Conservation (phyloP, 2,329 filamentous ascomycete species). For the Fusarium sp. region DNA sequence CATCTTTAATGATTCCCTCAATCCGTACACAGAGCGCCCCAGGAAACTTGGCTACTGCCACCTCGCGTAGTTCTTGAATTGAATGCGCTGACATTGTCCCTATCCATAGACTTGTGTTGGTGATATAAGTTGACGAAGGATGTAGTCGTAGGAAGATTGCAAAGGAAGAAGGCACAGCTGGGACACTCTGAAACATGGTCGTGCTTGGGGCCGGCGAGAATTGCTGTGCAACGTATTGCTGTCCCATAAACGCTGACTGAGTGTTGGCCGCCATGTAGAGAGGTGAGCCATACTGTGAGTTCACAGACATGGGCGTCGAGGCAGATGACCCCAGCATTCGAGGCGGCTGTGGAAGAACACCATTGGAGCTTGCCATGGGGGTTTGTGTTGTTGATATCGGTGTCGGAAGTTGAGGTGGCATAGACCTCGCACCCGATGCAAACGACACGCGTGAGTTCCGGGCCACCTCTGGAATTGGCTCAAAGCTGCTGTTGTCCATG, state of each 20-base stretch:
- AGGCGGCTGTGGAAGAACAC: conserved; percentile 34
- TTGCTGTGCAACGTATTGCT: conserved; percentile 46
- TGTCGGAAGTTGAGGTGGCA: conserved; percentile 34
- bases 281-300: conserved; percentile 50
- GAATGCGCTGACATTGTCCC: conserved; percentile 66
- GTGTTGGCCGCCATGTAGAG: conserved; percentile 51
- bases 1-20: conserved; percentile 70
- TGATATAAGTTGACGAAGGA: conserved; percentile 64
- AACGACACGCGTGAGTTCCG: conserved; percentile 40
- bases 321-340: conserved; percentile 42
- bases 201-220: conserved; percentile 38
- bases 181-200: conserved; percentile 39
- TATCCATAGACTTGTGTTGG: conserved; percentile 67
- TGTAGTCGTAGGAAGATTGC: conserved; percentile 75
- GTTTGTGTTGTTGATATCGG: conserved; percentile 38
- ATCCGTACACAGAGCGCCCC: conserved; percentile 66
- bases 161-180: conserved; percentile 47
- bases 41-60: conserved; percentile 67
- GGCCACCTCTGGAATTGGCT: conserved; percentile 38
- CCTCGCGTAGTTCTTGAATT: conserved; percentile 67
- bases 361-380: conserved; percentile 29
- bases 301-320: conserved; percentile 42
- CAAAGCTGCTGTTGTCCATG: conserved; percentile 37
- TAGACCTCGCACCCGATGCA: conserved; percentile 29
- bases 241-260: conserved; percentile 49